Base-by-base conservation (phyloP, 331 rosid species). In the Quercus phellos region DNA sequence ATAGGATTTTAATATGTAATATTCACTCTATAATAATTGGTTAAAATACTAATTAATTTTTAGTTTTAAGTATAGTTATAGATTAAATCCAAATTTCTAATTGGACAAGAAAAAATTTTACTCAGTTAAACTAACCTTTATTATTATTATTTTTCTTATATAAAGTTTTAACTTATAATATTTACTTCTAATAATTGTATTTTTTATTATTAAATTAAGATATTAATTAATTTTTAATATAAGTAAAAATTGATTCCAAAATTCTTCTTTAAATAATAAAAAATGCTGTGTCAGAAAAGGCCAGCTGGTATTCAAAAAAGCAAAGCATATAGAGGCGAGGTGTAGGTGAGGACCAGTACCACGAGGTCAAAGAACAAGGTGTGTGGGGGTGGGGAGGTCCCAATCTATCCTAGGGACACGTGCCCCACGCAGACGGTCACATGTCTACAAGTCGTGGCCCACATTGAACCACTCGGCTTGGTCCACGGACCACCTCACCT, bases 401-500 rank as follows among this genome's bases (percentile, higher is more conserved):
- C 90, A 8, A 38, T 66, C 72, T 38, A 72, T 73, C 78, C 64
- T 74, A n/a, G 79, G 77, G 74, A 81, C 90, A 90, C 85, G 86
- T 88, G 90, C 84, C 80, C 13, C 21, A 26, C 69, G 22, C 61
- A 58, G 8, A 69, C 12, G 29, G 17, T 82, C 90, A 78, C 88
- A 68, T 81, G 90, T 55, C 73, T 74, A 66, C 59, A 61, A 80
- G 84, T 58, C 79, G 78, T 72, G 89, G 85, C 87, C 81, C 88
- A 84, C 73, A 69, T 67, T 72, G 58, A 85, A 56, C 84, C 81
- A 85, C 74, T 81, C 70, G 19, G 74, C 83, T 55, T 64, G 72
- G 78, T 79, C 90, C 90, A 79, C 87, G 83, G 64, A 79, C 81
- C 68, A 71, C 69, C 80, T 64, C 60, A 26, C 74, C 77, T 76